Percentiles rank a stretch among this genome's conserved stretches.
These are phyloP conservation scores for Plenodomus biglobosus DNA, from an alignment of 2,329 filamentous ascomycete genomes.

Conservation along the genomic window DNA sequence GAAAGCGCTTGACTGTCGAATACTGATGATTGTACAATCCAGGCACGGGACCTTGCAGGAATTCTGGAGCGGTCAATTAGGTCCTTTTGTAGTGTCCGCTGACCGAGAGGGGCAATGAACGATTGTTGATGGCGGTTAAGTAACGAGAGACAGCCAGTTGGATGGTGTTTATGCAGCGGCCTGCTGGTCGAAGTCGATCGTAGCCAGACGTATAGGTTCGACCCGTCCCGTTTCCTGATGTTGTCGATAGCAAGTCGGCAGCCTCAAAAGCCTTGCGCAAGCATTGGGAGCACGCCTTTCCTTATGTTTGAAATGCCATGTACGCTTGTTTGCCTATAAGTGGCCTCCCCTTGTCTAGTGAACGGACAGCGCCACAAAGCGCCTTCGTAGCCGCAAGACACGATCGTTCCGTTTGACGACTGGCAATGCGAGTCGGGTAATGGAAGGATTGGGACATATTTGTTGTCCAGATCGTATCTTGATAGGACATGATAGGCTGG, in stretches of 20 bases:
- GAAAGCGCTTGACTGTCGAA: not conserved
- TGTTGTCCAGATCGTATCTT: conserved; percentile 8
- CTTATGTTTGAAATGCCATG: conserved; percentile 32
- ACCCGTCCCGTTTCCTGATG: conserved; percentile 14
- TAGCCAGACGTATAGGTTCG: conserved; percentile 11
- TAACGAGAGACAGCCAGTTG: not conserved
- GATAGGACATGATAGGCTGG: conserved; percentile 14
- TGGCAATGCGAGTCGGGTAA: conserved; percentile 31
- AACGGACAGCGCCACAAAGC: conserved; percentile 33
- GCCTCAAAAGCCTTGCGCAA: conserved; percentile 15
- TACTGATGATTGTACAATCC: not conserved
- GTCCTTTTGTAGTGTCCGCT: conserved; percentile 7
- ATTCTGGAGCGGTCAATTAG: conserved; percentile 6
- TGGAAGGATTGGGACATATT: conserved; percentile 15
- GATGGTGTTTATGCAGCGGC: not conserved
- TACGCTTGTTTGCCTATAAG: conserved; percentile 25
- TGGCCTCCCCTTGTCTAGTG: conserved; percentile 26
- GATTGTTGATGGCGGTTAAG: conserved; percentile 11
- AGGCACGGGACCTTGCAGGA: conserved; percentile 22
- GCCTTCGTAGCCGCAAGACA: conserved; percentile 19
- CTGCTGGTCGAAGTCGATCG: conserved; percentile 27
- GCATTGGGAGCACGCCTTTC: conserved; percentile 23
- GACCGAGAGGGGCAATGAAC: conserved; percentile 7
- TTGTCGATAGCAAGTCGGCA: conserved; percentile 12
- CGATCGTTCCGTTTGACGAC: conserved; percentile 21